phyloP scores from a whole-genome alignment of 1,284 basidiomycete species.

The Coriolopsis trogii region DNA sequence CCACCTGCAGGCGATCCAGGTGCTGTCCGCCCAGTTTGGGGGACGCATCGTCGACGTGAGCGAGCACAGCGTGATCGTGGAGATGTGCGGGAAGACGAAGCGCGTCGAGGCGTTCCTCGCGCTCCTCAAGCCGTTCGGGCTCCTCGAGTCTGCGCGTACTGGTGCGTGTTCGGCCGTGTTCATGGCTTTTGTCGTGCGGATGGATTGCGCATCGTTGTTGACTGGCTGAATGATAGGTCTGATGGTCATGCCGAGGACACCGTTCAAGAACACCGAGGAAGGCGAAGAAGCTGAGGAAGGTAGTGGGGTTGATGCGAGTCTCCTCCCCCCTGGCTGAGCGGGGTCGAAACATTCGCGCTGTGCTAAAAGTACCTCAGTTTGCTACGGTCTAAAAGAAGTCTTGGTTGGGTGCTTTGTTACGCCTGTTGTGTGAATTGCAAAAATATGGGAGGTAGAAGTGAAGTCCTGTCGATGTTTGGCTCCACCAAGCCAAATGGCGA shows the following conservation, averaged over 20 bases:
- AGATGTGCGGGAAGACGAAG: constrained; percentile 90
- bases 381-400: background rate
- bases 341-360: background rate
- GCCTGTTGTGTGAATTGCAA: no score
- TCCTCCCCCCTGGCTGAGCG: constrained; percentile 88
- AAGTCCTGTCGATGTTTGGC: no score
- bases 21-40: constrained; percentile 88
- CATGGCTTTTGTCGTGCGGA: background rate
- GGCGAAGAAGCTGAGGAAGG: constrained; percentile 51
- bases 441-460: no score
- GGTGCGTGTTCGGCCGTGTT: constrained; percentile 52
- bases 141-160: constrained; percentile 76
- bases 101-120: constrained; percentile 94
- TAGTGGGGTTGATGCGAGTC: constrained; percentile 76
- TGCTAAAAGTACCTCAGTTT: constrained; percentile 12
- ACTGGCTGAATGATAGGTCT: constrained; percentile 55
- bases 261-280: constrained; percentile 74
- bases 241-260: constrained; percentile 97
- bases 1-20: constrained; percentile 85
- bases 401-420: background rate
- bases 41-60: constrained; percentile 95
- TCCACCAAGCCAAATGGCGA: no score
- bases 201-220: background rate
- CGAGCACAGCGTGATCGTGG: constrained; percentile 93
- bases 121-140: constrained; percentile 92